Evolutionary conservation across 768 basidiomycete species (phyloP).

Genomic region (Amanita rubescens): DNA sequence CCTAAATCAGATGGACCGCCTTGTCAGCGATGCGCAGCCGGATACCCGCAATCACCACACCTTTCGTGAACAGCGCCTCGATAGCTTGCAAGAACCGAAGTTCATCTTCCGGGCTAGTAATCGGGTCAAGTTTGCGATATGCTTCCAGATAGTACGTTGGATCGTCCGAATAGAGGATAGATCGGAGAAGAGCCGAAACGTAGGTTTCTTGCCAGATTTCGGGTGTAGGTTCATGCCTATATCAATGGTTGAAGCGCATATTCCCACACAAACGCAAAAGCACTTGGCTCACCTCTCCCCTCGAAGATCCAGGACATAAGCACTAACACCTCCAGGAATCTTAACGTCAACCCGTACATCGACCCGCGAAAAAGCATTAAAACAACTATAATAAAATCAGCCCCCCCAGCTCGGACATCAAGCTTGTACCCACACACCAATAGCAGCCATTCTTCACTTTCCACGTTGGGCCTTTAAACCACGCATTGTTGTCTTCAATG

Average conservation of each 20-base stretch:
- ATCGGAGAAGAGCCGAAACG: conserved; percentile 83
- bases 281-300: conserved; percentile 72
- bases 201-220: conserved; percentile 98
- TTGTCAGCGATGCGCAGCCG: not conserved
- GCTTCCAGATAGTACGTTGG: conserved; percentile 86
- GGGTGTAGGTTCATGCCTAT: conserved; percentile 80
- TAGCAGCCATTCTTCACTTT: conserved; percentile 91
- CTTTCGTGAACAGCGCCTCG: conserved; percentile 83
- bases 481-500: conserved; percentile 84
- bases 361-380: conserved; percentile 96
- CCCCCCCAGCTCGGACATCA: not conserved
- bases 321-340: conserved; percentile 94
- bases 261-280: not conserved
- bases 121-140: conserved; percentile 93
- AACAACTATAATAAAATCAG: conserved; percentile 52
- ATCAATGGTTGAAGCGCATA: not conserved
- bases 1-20: conserved; percentile 36
- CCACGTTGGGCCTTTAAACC: conserved; percentile 87
- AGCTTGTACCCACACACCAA: conserved; percentile 47
- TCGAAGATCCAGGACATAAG: conserved; percentile 88
- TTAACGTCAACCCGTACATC: conserved; percentile 97
- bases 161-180: conserved; percentile 95
- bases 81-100: conserved; percentile 85
- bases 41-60: conserved; percentile 20
- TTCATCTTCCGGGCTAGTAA: conserved; percentile 84